These are phyloP conservation scores for Ustilago shanxiensis DNA, from an alignment of 1,284 basidiomycete genomes.

Conservation along the genomic window DNA sequence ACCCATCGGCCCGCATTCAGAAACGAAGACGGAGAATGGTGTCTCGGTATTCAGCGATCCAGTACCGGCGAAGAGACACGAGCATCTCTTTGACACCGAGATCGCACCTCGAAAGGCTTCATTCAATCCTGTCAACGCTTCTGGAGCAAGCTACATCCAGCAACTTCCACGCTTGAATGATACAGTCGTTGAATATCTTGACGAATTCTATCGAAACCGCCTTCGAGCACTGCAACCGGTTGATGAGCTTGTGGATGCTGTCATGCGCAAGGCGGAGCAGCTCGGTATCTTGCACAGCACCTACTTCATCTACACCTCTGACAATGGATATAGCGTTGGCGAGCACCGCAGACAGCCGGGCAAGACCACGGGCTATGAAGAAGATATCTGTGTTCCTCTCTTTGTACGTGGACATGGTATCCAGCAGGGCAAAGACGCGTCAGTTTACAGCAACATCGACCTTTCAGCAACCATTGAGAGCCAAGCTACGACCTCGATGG, in stretches of 20 bases:
- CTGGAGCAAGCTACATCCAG: slow-evolving; percentile 6
- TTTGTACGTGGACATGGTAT: slow-evolving; percentile 11
- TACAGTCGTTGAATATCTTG: slow-evolving; percentile 10
- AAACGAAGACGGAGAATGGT: slow-evolving; percentile 4
- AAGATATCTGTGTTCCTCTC: slow-evolving; percentile 14
- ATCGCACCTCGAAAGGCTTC: slow-evolving; percentile 2
- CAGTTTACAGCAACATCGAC: slow-evolving; percentile 18
- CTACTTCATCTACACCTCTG: no score
- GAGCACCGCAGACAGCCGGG: slow-evolving; percentile 12
- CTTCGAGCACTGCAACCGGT: slow-evolving; percentile 14
- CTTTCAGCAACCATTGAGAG: slow-evolving; percentile 12
- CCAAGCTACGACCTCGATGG: slow-evolving; percentile 16
- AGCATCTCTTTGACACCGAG: neutral
- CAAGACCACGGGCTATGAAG: slow-evolving; percentile 15
- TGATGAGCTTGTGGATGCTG: slow-evolving; percentile 14
- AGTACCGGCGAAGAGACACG: slow-evolving; percentile 7
- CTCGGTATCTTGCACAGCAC: slow-evolving; percentile 12
- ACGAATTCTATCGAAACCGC: slow-evolving; percentile 15
- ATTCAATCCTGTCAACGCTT: slow-evolving; percentile 5
- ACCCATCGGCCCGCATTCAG: slow-evolving; percentile 14
- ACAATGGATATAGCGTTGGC: no score
- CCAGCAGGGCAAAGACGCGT: neutral
- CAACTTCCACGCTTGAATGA: slow-evolving; percentile 5
- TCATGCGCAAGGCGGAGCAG: slow-evolving; percentile 15
- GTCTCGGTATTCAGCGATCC: slow-evolving; percentile 1